Base-by-base conservation (phyloP, 768 basidiomycete species). In the Suillus plorans region DNA sequence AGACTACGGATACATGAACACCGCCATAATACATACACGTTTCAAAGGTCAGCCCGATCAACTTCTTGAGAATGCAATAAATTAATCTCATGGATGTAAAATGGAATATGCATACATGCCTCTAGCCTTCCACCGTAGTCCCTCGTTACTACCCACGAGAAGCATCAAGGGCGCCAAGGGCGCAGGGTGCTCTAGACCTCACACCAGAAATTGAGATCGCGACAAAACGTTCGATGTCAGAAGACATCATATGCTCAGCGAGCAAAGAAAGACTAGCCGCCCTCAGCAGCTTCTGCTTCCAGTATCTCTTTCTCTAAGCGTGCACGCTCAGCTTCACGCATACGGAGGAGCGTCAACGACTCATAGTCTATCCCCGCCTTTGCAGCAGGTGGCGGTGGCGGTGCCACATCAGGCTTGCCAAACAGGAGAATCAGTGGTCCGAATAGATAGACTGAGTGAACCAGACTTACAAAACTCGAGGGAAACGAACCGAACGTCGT, bases 311-410 rank as follows among this genome's bases (percentile, higher is more conserved):
- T 80, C 73, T 94, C 93, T 31, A 95, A 72, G 52, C 89, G 80
- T 67, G 87, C 89, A 45, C 89, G 82, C 73, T 94, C 93, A 0
- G 92, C 91, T 71, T 94, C 90, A 42, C 92, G 82, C 72, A 95
- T 79, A 5, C 92, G 85, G 82, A 94, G 84, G 42, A 95, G 80
- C 1, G 91, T 94, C 65, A 94, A 71, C 3, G 89, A 86, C 76
- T 94, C 93, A 63, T 89, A 95, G 72, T 94, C 90, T 57, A 94
- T 68, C 2, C 84, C 84, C 13, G 80, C 70, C 25, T 72, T 58
- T n/a, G 76, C 39, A 25, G 71, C 73, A n/a, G 69, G 49, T 20
- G 71, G 65, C 25, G 72, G 65, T 36, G 68, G 52, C 14, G 72
- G 53, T 25, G 69, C 50, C 22, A 64, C 16, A 67, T 25, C 28